Evolutionary conservation across 1,284 basidiomycete genomes (phyloP).

Genomic region (Ustilago loliicola): DNA sequence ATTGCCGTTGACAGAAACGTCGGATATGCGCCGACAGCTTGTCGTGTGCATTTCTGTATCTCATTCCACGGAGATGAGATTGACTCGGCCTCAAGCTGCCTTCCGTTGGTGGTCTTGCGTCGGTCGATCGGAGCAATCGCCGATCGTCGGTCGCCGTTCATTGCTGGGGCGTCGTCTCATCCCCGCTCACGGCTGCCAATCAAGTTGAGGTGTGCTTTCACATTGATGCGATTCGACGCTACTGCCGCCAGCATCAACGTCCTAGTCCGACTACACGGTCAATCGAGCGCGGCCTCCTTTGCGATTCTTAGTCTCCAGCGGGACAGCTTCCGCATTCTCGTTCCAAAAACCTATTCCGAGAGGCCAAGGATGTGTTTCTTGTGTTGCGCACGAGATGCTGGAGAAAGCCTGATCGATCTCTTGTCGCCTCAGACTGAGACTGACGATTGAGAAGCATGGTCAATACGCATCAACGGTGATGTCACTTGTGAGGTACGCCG

Average conservation of each 20-base stretch:
- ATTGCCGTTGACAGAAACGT: not conserved
- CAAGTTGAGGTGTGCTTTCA: not conserved
- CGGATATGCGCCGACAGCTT: not conserved
- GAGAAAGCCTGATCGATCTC: too few species aligned
- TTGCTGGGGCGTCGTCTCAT: not conserved
- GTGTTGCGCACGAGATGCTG: too few species aligned
- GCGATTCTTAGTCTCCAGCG: not conserved
- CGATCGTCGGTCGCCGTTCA: not conserved
- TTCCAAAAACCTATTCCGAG: not conserved
- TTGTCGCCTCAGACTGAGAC: too few species aligned
- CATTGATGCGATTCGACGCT: not conserved
- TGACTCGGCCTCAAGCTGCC: not conserved
- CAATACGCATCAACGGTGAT: too few species aligned
- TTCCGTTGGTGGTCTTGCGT: not conserved
- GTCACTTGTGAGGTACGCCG: too few species aligned
- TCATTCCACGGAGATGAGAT: not conserved
- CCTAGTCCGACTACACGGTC: not conserved
- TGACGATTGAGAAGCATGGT: too few species aligned
- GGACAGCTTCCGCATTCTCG: not conserved
- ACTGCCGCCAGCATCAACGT: not conserved
- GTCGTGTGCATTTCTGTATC: not conserved
- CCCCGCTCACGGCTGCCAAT: not conserved
- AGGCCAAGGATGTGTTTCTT: too few species aligned
- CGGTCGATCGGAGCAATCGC: not conserved
- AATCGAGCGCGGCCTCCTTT: not conserved